Base-by-base conservation (phyloP, 257 asterid genomes). In the Fraxinus anomala region DNA sequence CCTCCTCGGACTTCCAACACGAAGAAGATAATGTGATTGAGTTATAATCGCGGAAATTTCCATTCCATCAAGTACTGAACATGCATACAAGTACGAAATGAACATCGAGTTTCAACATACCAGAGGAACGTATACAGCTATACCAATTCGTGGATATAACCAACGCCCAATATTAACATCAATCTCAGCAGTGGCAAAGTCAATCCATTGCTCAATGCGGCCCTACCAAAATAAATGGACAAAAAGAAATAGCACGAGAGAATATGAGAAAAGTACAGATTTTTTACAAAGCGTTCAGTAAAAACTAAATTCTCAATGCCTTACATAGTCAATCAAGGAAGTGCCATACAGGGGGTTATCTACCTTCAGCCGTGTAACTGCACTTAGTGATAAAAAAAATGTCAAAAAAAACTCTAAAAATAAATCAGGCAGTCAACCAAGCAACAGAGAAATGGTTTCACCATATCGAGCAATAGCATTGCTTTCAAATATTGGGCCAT, bases 401-500 rank as follows among this genome's bases (percentile, higher is more conserved):
- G 24, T 54, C 56, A 85, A 73, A 75, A 10, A 1, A 75, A 68
- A 42, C 42, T 26, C 44, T 51, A 6, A 13, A 37, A 3, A 56
- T 30, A 63, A 26, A 68, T 31, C 16, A 82, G 21, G n/a, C 73
- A 16, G 26, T 61, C 47, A 65, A 30, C 26, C 31, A 13, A 72
- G 21, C 59, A 67, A 24, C 49, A 2, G 1, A 30, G 5, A 61
- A 65, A 40, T 14, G 80, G 26, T 5, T 49, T 78, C 83, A 94
- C 97, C 98, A 77, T 95, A 95, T 6, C 98, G 96, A 0, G 99
- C 97, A 83, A 94, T 94, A 10, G 99, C 97, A 72, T 92, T 94
- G 90, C 99, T 94, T 88, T 94, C 97, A 67, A 92, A 94, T 17
- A 94, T 39, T 0, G 95, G 71, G 21, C 99, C 97, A 26, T 92